Conservation (phyloP, 441 rosid species). For the Arabidopsis hybrid region DNA sequence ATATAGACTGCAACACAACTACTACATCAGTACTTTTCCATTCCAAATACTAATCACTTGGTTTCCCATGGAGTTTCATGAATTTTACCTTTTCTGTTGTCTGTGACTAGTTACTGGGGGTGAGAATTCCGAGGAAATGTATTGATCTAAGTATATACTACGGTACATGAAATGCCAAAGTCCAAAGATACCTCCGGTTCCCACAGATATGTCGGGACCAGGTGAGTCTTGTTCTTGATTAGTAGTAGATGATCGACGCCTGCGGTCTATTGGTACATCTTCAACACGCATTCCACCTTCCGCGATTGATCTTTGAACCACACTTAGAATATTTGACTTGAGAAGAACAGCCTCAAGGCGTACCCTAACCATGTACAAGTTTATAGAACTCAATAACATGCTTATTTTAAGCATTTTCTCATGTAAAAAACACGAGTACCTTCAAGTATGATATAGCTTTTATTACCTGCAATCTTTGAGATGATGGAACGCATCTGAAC, state of each 20-base stretch:
- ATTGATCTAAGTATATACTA: conserved; percentile 93
- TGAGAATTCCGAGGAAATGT: conserved; percentile 90
- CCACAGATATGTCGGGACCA: conserved; percentile 62
- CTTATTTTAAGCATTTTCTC: background rate
- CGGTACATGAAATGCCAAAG: conserved; percentile 98
- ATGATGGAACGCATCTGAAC: conserved; percentile 97
- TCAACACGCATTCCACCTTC: conserved; percentile 98
- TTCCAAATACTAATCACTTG: background rate
- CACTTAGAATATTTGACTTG: conserved; percentile 86
- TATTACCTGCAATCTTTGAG: conserved; percentile 96
- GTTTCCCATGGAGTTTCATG: background rate
- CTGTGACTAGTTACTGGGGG: conserved; percentile 75
- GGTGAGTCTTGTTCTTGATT: conserved; percentile 62
- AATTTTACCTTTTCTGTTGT: conserved; percentile 79
- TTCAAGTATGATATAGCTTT: conserved; percentile 15
- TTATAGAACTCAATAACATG: conserved; percentile 18
- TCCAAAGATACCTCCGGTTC: conserved; percentile 93
- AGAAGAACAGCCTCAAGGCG: conserved; percentile 79
- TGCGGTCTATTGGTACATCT: conserved; percentile 75
- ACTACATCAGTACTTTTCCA: conserved; percentile 26
- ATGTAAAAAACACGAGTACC: conserved; percentile 1
- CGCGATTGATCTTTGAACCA: conserved; percentile 83
- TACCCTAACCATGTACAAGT: conserved; percentile 54
- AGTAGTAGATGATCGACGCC: conserved; percentile 42
- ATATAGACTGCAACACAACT: conserved; percentile 67